Base-by-base conservation (phyloP, 768 basidiomycete genomes). In the Pleurotus djamor region DNA sequence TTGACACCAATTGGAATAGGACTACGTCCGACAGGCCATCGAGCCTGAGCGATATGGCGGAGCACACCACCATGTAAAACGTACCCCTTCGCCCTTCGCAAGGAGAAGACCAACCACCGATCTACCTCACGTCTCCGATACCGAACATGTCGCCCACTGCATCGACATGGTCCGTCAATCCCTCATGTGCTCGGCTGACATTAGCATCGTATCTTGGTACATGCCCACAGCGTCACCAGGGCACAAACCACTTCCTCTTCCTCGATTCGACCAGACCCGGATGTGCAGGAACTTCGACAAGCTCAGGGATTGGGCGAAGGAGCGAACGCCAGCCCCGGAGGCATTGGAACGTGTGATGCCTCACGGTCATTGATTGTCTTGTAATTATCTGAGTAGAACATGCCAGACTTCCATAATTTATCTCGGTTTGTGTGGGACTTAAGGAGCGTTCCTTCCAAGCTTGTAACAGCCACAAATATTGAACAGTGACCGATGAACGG, bases 171-270 rank as follows among this genome's bases (percentile, higher is more conserved):
- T 68, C 45, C 62, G 67, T n/a, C 61, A 67, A 35, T 57, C 62
- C n/a, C 57, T 68, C 34, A 65, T 66, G 67, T 59, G 66, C 47
- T 60, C 54, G 10, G 64, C 59, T 28, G 67, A 68, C 59, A 58
- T 69, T 16, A 58, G 62, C 12, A 38, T 61, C 34, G 59, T 62
- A 13, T 62, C 68, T 1, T 69, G 68, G 68, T 57, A 63, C 28
- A 54, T 54, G 52, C 52, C 52, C 10, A 37, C 52, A n/a, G 16
- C 35, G n/a, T 37, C 35, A 16, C 14, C 52, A n/a, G 35, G 38
- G 28, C 52, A 54, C 52, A 34, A 21, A 14, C 2, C 52, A n/a
- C 35, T 16, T 14, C 36, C 52, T n/a, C 52, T 54, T 17, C 52
- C 52, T 16, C 52, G 52, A 12, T 54, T 54, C n/a, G 52, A 54